Conservation (phyloP, 176 grass and related monocot genomes). For the Sorghum bicolor region DNA sequence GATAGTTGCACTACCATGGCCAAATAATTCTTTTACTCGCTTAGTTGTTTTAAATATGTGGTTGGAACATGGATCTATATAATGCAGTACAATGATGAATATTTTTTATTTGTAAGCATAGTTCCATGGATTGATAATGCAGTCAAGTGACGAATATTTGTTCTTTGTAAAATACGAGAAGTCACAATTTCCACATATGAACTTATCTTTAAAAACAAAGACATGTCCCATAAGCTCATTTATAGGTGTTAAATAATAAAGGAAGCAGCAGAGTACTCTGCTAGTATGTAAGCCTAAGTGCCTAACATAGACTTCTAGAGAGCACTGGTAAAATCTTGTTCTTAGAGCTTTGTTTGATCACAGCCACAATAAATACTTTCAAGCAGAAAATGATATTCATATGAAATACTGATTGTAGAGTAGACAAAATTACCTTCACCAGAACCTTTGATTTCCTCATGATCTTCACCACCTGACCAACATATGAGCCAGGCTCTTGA, state of each 20-base stretch:
- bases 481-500: constrained; percentile 92
- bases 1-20: background rate
- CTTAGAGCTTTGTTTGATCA: background rate
- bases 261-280: background rate
- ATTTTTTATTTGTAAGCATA: background rate
- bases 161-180: background rate
- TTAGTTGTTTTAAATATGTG: no score
- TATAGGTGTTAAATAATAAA: background rate
- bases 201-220: background rate
- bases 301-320: no score
- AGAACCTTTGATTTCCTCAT: constrained; percentile 99
- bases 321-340: background rate
- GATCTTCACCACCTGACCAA: constrained; percentile 97
- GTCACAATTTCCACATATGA: background rate
- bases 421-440: constrained; percentile 65
- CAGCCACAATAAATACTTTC: background rate
- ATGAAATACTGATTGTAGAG: background rate
- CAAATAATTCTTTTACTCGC: background rate
- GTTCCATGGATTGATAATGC: background rate
- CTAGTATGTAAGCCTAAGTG: background rate
- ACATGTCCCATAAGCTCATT: background rate
- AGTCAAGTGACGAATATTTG: background rate
- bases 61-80: background rate
- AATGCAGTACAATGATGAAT: background rate
- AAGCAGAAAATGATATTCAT: background rate